Conservation (phyloP, 768 basidiomycete species). For the Boletus eberwhitei region DNA sequence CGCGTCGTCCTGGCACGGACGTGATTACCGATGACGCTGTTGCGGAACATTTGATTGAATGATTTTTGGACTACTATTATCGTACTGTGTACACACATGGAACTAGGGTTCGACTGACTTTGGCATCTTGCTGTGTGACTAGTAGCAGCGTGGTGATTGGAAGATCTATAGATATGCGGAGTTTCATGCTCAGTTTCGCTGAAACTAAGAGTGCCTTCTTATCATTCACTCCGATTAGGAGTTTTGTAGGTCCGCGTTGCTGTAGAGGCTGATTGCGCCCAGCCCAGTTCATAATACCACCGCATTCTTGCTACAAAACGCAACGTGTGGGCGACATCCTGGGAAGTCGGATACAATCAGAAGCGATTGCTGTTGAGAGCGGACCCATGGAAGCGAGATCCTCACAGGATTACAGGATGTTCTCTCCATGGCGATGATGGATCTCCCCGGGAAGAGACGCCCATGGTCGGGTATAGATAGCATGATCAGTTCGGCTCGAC, state of each 20-base stretch:
- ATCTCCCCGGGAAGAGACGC: conserved; percentile 19
- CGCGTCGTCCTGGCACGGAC: not conserved
- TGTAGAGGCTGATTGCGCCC: conserved; percentile 11
- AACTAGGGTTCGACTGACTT: conserved; percentile 1
- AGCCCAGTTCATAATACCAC: conserved; percentile 3
- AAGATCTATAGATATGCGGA: not conserved
- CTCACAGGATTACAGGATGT: conserved; percentile 1
- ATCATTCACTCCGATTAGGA: conserved; percentile 6
- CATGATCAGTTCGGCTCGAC: not conserved
- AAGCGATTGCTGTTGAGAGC: not conserved
- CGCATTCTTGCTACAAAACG: not conserved
- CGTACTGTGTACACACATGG: not conserved
- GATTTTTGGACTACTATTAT: not conserved
- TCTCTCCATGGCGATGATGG: not conserved
- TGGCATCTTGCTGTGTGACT: conserved; percentile 14
- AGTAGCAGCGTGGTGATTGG: not conserved
- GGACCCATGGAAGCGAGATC: conserved; percentile 7
- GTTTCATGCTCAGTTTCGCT: conserved; percentile 1
- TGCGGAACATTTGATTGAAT: not conserved
- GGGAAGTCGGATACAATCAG: not conserved
- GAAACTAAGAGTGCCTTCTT: not conserved
- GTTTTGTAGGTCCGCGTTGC: conserved; percentile 21
- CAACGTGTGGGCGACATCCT: not conserved
- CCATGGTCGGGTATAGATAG: conserved; percentile 18
- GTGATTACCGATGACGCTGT: not conserved